Base-by-base conservation (phyloP, 331 rosid genomes). In the Rhamnella rubrinervis region DNA sequence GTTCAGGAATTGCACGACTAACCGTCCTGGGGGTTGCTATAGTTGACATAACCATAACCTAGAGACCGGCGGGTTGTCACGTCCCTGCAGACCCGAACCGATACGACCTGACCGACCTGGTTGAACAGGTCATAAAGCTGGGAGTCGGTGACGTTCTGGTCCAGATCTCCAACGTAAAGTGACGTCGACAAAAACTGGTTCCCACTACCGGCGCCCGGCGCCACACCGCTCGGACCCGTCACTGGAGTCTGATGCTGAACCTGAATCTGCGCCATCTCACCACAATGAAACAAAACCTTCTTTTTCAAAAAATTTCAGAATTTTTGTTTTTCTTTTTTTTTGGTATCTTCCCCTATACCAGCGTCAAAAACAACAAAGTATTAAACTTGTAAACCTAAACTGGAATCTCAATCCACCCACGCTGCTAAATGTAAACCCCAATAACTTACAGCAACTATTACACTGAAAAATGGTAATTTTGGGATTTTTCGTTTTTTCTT, bases 31-130 rank as follows among this genome's bases (percentile, higher is more conserved):
- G 95, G 88, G 77, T 74, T 89, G 83, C 72, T 84, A 75, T 68
- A 92, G 75, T 92, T 89, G 71, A 92, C 96, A 74, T 92, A 92
- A 20, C 97, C 97, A 65, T 92, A 92, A 63, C 97, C 96, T 2
- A 92, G 96, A 20, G 97, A 92, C 58, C 96, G 89, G 59, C 92
- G 90, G 6, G 92, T 84, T 52, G 89, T 46, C 87, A 92, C 77
- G 67, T 89, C 97, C 78, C 96, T 79, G 72, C 97, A 92, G 65
- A 92, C 95, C 60, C 96, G 71, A 68, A 92, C 95, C 25, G 96
- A 89, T 5, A 85, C 83, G 14, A 92, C 96, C 76, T 82, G 93
- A 1, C 90, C 96, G 28, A 87, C 69, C 86, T 87, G 95, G 67
- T 80, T 87, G 71, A 92, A 92, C 73, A 92, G 76, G 60, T 92